These are phyloP conservation scores for Pichia kudriavzevii DNA, from an alignment of 1,139 yeast genomes.

Conservation along the genomic window DNA sequence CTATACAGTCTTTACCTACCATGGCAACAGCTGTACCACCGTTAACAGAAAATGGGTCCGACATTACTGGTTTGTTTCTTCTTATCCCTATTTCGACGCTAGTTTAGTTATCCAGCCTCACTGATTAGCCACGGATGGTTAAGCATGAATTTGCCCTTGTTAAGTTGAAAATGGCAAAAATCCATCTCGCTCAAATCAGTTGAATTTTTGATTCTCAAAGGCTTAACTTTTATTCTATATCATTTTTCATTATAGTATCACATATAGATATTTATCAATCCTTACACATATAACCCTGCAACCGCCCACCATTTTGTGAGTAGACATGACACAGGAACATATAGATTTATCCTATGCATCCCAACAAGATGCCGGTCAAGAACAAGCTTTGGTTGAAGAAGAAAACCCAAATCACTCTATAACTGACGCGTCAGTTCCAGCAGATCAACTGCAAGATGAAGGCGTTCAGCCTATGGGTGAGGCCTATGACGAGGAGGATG, in stretches of 20 bases:
- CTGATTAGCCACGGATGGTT: neutral
- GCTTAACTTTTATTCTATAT: too few species aligned
- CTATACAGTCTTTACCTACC: slow-evolving; percentile 98
- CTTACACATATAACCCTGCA: too few species aligned
- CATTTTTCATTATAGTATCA: too few species aligned
- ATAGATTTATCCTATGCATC: slow-evolving; percentile 13
- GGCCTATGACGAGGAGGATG: slow-evolving; percentile 26
- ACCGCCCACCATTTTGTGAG: too few species aligned
- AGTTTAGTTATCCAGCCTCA: neutral
- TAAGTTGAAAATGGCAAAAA: too few species aligned
- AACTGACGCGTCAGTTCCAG: slow-evolving; percentile 17
- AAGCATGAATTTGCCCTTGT: neutral
- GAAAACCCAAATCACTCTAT: too few species aligned
- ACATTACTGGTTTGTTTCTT: slow-evolving; percentile 28
- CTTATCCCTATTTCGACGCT: neutral
- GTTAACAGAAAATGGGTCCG: slow-evolving; percentile 49
- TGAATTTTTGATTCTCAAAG: too few species aligned
- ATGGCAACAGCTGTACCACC: slow-evolving; percentile 96
- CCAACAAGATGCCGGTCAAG: slow-evolving; percentile 5
- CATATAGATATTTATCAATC: too few species aligned
- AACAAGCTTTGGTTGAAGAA: neutral
- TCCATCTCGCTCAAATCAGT: too few species aligned
- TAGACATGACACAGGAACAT: slow-evolving; percentile 12
- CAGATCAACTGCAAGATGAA: neutral
- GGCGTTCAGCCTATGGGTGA: slow-evolving; percentile 5